phyloP scores from a whole-genome alignment of 345 rosid species.

The Melaleuca quinquenervia region DNA sequence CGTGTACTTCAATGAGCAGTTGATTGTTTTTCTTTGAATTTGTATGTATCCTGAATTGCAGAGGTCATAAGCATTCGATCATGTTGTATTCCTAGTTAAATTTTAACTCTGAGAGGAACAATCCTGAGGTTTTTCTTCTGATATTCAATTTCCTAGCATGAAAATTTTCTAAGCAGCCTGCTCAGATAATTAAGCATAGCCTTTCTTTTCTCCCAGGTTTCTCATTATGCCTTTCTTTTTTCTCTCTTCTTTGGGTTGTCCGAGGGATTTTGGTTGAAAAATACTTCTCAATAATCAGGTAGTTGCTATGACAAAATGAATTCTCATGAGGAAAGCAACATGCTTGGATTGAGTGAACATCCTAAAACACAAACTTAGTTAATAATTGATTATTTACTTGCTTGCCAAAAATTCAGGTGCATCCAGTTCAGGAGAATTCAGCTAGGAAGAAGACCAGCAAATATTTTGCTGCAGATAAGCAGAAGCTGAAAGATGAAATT shows the following conservation, averaged over 20 bases:
- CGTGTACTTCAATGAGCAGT: not conserved
- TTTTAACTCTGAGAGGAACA: not conserved
- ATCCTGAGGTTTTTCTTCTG: not conserved
- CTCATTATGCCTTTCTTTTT: not conserved
- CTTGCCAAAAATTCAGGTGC: conserved; percentile 14
- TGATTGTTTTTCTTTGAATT: not conserved
- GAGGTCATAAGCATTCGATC: not conserved
- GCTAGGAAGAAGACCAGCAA: conserved; percentile 87
- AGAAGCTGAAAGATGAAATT: conserved; percentile 49
- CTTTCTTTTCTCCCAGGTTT: not conserved
- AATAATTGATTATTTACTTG: not conserved
- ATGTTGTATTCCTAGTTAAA: not conserved
- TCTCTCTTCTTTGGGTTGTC: not conserved
- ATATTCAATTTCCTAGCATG: not conserved
- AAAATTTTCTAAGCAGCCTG: not conserved
- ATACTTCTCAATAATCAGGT: not conserved
- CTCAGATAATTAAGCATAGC: not conserved
- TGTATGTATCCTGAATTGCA: not conserved
- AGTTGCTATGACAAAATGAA: not conserved
- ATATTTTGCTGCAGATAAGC: conserved; percentile 66
- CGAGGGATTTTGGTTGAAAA: not conserved
- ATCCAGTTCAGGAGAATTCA: conserved; percentile 36
- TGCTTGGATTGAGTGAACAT: not conserved
- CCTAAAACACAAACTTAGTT: not conserved
- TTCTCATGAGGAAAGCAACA: not conserved